A percentile compares a stretch with the other conserved stretches of the same genome.
Evolutionary conservation across 208 protist species (phyloP).

Genomic region (Leishmania amazonensis): DNA sequence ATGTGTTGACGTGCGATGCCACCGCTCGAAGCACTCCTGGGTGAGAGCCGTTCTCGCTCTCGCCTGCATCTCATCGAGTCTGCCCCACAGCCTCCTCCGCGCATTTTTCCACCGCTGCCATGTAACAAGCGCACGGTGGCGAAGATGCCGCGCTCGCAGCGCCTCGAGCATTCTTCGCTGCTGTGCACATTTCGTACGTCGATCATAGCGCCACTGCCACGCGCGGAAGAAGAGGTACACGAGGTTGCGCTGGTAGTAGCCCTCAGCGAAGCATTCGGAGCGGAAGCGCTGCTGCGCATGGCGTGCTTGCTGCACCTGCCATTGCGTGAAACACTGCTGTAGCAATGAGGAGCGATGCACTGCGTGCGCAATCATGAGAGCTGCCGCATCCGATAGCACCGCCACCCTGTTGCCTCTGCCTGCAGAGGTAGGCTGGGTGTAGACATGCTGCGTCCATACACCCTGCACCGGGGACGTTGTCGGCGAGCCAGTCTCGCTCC

Average conservation of each 20-base stretch:
- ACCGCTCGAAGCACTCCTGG: conserved; percentile 1
- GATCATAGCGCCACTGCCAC: conserved; percentile 57
- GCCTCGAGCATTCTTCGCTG: not conserved
- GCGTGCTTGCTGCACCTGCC: conserved; percentile 13
- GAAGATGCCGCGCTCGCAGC: conserved; percentile 5
- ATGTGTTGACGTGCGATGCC: conserved; percentile 3
- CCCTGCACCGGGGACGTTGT: not conserved
- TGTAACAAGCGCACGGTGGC: not conserved
- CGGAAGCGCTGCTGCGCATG: conserved; percentile 14
- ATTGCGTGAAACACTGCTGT: conserved; percentile 22
- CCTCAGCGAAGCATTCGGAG: conserved; percentile 29
- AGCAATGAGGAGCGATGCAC: conserved; percentile 34
- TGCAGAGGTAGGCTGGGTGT: not conserved
- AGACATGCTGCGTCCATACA: conserved; percentile 18
- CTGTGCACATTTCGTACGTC: not conserved
- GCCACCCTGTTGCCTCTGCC: not conserved
- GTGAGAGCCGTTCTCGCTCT: not conserved
- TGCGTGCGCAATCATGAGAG: conserved; percentile 46
- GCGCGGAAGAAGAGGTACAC: conserved; percentile 61
- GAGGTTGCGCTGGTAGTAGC: conserved; percentile 38
- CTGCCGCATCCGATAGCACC: conserved; percentile 24
- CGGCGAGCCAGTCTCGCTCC: not conserved
- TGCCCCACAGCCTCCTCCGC: not conserved
- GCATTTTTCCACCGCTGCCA: conserved; percentile 11
- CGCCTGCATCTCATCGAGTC: not conserved